Evolutionary conservation across 2,329 filamentous ascomycete species (phyloP).

Genomic region (Venturia effusa): DNA sequence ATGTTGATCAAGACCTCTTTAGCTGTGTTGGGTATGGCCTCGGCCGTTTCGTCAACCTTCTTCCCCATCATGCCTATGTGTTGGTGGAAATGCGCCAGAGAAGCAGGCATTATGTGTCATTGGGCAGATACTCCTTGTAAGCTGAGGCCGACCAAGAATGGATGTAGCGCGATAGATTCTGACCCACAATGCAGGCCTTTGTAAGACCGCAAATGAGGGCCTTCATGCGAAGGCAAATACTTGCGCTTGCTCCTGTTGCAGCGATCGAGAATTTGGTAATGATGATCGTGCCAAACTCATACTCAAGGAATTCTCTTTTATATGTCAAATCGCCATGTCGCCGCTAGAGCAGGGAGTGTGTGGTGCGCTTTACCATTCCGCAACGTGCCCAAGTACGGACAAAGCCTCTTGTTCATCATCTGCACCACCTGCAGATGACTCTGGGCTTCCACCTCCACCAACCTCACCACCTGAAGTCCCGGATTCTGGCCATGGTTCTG

Average conservation of each 20-base stretch:
- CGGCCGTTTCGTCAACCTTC: not conserved
- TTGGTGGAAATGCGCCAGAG: slow-evolving; percentile 9
- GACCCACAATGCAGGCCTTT: slow-evolving; percentile 1
- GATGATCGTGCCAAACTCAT: not conserved
- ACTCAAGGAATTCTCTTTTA: slow-evolving; percentile 1
- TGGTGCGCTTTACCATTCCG: not conserved
- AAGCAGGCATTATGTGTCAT: slow-evolving; percentile 5
- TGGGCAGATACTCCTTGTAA: slow-evolving; percentile 8
- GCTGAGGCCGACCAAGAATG: not conserved
- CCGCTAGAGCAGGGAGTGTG: slow-evolving; percentile 7
- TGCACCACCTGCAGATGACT: not conserved
- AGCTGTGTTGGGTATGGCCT: not conserved
- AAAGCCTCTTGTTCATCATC: not conserved
- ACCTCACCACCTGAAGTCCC: not conserved
- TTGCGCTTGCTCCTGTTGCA: slow-evolving; percentile 6
- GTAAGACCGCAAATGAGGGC: slow-evolving; percentile 5
- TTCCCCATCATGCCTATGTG: not conserved
- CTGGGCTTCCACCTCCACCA: not conserved
- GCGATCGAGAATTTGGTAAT: slow-evolving; percentile 1
- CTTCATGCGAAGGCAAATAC: not conserved
- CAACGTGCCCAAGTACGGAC: slow-evolving; percentile 1
- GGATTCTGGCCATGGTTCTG: no score
- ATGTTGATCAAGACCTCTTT: slow-evolving; percentile 6
- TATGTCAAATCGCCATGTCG: slow-evolving; percentile 1
- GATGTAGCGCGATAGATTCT: not conserved